phyloP scores from a whole-genome alignment of 2,329 filamentous ascomycete species.

The Leptosphaerulina australis region DNA sequence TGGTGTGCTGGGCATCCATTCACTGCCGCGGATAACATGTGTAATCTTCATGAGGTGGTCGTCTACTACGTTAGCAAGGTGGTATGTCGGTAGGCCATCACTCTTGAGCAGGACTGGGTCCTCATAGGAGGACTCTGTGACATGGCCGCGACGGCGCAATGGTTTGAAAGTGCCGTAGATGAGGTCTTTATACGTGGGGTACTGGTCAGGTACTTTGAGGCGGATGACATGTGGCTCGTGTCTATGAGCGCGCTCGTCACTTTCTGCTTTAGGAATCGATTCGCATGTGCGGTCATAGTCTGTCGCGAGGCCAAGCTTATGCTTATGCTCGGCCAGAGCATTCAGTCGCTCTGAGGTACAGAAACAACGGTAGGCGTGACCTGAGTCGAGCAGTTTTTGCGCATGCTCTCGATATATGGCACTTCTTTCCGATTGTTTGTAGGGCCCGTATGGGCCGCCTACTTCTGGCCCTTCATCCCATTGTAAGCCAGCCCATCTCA shows the following conservation, averaged over 20 bases:
- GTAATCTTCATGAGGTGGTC: slow-evolving; percentile 96
- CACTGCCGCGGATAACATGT: slow-evolving; percentile 90
- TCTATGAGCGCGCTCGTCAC: slow-evolving; percentile 69
- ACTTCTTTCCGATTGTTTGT: slow-evolving; percentile 84
- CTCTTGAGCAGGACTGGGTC: slow-evolving; percentile 91
- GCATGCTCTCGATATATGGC: slow-evolving; percentile 74
- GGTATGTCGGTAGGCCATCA: slow-evolving; percentile 93
- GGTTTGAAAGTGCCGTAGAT: slow-evolving; percentile 68
- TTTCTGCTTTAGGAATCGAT: slow-evolving; percentile 68
- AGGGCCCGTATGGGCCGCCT: slow-evolving; percentile 82
- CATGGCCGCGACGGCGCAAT: slow-evolving; percentile 47
- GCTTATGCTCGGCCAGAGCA: slow-evolving; percentile 66
- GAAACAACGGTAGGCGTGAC: slow-evolving; percentile 91
- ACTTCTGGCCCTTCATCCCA: slow-evolving; percentile 94
- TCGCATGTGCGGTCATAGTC: slow-evolving; percentile 77
- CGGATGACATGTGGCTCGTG: slow-evolving; percentile 79
- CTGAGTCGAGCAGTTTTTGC: slow-evolving; percentile 69
- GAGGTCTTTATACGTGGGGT: slow-evolving; percentile 73
- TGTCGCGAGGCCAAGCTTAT: slow-evolving; percentile 62
- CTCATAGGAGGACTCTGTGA: slow-evolving; percentile 62
- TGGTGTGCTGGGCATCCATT: slow-evolving; percentile 96
- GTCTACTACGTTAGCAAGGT: slow-evolving; percentile 96
- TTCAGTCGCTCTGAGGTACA: slow-evolving; percentile 76
- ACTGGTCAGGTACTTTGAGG: slow-evolving; percentile 67
- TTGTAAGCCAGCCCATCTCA: slow-evolving; percentile 84